These are phyloP conservation scores for Helicocarpus griseus DNA, from an alignment of 2,329 filamentous ascomycete species.

Conservation along the genomic window DNA sequence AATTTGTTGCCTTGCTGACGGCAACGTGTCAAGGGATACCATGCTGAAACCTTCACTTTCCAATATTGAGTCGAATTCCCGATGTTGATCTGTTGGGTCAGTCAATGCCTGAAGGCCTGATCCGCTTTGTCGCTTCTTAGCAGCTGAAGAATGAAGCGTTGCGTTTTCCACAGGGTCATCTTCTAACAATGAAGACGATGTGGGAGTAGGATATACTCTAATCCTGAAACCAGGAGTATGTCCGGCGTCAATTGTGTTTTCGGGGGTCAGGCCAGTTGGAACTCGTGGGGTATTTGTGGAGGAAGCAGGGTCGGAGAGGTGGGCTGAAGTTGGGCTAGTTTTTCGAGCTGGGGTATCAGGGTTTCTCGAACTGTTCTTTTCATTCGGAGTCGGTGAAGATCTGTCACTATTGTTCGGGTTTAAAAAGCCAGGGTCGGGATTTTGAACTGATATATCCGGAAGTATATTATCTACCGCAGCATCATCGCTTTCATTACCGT, in stretches of 20 bases:
- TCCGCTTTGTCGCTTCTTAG: neutral
- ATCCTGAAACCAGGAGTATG: constrained; percentile 22
- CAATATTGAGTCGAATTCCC: constrained; percentile 45
- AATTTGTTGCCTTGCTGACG: constrained; percentile 37
- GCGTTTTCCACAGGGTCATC: constrained; percentile 20
- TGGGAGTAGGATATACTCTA: constrained; percentile 31
- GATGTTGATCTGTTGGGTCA: constrained; percentile 33
- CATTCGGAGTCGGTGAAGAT: neutral
- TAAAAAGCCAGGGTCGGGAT: neutral
- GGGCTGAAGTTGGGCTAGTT: neutral
- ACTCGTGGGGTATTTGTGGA: constrained; percentile 24
- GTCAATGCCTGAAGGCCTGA: constrained; percentile 1
- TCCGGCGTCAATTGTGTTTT: constrained; percentile 25
- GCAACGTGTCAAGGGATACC: constrained; percentile 46
- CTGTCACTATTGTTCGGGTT: neutral
- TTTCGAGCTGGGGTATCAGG: neutral
- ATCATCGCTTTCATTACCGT: constrained; percentile 18
- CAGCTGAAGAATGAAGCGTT: neutral
- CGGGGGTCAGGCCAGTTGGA: constrained; percentile 19
- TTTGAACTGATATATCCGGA: neutral
- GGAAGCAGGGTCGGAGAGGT: constrained; percentile 20
- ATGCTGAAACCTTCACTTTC: constrained; percentile 51
- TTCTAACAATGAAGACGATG: constrained; percentile 29
- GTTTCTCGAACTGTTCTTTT: neutral
- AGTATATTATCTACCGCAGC: neutral